Evolutionary conservation across 148 eudicot genomes (phyloP).

Genomic region (Fallopia convolvulus): DNA sequence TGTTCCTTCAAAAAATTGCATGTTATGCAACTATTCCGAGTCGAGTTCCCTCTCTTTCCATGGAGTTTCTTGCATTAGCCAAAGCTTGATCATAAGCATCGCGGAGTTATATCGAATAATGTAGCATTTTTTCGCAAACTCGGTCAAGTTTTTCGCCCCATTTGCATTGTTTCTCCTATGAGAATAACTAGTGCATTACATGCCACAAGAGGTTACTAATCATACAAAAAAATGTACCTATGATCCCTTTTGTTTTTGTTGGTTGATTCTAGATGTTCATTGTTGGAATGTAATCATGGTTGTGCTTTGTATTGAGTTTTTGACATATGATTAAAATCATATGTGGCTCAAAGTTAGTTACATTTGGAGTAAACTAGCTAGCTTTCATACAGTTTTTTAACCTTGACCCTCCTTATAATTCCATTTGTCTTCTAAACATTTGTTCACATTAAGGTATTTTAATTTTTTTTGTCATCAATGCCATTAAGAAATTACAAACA

Average conservation of each 20-base stretch:
- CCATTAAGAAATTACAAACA: too few species aligned
- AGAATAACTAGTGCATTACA: neutral
- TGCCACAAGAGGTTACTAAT: constrained; percentile 4
- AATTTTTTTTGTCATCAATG: too few species aligned
- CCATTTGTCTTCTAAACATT: too few species aligned
- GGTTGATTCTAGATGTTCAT: neutral
- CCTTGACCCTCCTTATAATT: neutral
- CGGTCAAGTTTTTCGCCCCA: neutral
- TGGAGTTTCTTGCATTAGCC: neutral
- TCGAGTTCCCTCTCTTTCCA: neutral
- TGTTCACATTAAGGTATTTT: too few species aligned
- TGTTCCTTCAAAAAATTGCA: neutral
- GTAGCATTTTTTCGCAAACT: neutral
- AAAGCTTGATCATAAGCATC: neutral
- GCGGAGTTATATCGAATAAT: neutral
- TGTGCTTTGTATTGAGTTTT: neutral
- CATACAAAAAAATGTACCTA: neutral
- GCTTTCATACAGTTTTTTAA: neutral
- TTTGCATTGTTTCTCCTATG: neutral
- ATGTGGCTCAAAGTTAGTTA: neutral
- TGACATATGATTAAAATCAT: neutral
- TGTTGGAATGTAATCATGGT: neutral
- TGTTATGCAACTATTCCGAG: neutral
- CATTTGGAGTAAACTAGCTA: neutral
- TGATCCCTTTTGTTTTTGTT: neutral